Evolutionary conservation across 2,329 filamentous ascomycete species (phyloP).

Genomic region (Penicillium italicum): DNA sequence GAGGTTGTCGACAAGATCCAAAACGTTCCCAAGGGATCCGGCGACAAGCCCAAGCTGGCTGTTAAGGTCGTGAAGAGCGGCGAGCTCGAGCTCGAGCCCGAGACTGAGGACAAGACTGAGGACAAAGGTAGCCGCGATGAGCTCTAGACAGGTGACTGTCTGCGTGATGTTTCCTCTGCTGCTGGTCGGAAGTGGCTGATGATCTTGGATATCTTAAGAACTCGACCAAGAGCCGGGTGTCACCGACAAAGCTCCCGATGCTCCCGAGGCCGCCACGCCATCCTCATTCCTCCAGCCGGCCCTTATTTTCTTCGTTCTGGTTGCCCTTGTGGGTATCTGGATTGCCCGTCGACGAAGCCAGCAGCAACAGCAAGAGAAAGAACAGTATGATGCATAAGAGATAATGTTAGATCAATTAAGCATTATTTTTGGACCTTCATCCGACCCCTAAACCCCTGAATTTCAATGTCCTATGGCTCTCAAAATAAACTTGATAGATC

Average conservation of each 20-base stretch:
- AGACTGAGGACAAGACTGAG: conserved; percentile 32
- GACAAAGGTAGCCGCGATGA: conserved; percentile 65
- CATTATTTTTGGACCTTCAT: not conserved
- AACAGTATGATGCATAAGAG: conserved; percentile 14
- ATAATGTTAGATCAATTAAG: not conserved
- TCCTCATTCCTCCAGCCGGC: conserved; percentile 17
- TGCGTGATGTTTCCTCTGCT: conserved; percentile 23
- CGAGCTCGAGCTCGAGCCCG: conserved; percentile 55
- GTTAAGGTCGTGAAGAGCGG: conserved; percentile 66
- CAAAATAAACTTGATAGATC: not conserved
- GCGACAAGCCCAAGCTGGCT: conserved; percentile 56
- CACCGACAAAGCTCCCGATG: conserved; percentile 8
- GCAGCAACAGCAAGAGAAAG: conserved; percentile 14
- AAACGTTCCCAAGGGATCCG: conserved; percentile 55
- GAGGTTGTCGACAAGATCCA: conserved; percentile 64
- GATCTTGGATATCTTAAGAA: conserved; percentile 26
- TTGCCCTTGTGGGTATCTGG: conserved; percentile 19
- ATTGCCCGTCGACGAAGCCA: conserved; percentile 17
- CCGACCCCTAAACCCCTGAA: not conserved
- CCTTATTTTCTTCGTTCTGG: conserved; percentile 18
- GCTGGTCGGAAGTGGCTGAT: conserved; percentile 34
- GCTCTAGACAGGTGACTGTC: conserved; percentile 50
- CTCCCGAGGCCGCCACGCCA: conserved; percentile 2
- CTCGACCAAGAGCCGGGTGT: conserved; percentile 12
- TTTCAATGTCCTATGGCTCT: not conserved